These are phyloP conservation scores for Gilbertella persicaria DNA, from an alignment of 371 early-diverging fungal species.

Conservation along the genomic window DNA sequence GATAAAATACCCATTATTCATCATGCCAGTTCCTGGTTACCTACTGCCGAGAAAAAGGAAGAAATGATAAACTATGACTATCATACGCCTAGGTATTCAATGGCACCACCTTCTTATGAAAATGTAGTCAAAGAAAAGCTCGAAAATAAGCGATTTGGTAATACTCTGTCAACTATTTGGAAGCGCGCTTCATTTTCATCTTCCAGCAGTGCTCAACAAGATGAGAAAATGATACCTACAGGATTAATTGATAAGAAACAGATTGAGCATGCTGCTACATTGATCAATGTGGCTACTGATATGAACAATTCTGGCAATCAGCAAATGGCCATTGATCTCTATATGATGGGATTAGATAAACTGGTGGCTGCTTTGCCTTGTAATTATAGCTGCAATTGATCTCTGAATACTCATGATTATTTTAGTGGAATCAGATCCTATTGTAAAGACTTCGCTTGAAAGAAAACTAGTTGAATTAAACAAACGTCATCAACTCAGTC, in stretches of 20 bases:
- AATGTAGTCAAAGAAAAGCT: slow-evolving; percentile 16
- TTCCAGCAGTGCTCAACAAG: background rate
- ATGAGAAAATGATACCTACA: slow-evolving; percentile 5
- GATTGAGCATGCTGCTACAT: slow-evolving; percentile 49
- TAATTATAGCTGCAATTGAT: slow-evolving; percentile 20
- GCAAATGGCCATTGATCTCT: slow-evolving; percentile 52
- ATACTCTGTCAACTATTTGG: slow-evolving; percentile 20
- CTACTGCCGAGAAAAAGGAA: slow-evolving; percentile 7
- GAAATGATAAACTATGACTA: slow-evolving; percentile 9
- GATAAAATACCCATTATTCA: slow-evolving; percentile 19
- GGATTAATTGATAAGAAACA: slow-evolving; percentile 37
- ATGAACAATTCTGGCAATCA: slow-evolving; percentile 47
- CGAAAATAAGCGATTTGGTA: slow-evolving; percentile 9
- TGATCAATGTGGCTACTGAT: slow-evolving; percentile 50
- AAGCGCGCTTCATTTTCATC: slow-evolving; percentile 33
- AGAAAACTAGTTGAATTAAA: slow-evolving; percentile 34
- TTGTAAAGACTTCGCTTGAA: slow-evolving; percentile 39
- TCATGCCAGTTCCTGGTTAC: slow-evolving; percentile 16
- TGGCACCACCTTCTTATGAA: slow-evolving; percentile 41
- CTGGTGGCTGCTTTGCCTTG: slow-evolving; percentile 55
- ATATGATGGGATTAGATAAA: slow-evolving; percentile 49
- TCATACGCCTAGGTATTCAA: slow-evolving; percentile 21
- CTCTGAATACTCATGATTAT: background rate
- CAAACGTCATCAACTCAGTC: slow-evolving; percentile 20
- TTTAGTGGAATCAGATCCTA: slow-evolving; percentile 51